Evolutionary conservation across 2,329 filamentous ascomycete species (phyloP).

Genomic region (Pseudogymnoascus sp.): DNA sequence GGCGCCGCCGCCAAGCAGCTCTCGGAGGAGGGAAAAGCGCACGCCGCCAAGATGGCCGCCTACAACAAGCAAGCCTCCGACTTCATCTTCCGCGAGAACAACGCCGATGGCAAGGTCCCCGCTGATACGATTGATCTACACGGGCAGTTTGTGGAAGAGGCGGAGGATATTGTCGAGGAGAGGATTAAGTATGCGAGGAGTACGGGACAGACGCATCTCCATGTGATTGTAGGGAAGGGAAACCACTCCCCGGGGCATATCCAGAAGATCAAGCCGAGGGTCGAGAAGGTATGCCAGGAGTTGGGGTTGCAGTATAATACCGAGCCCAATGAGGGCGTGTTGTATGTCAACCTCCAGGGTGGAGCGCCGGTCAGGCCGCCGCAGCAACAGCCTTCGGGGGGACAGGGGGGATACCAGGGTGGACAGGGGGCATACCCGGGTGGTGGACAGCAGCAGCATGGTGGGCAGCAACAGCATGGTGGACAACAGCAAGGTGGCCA

Average conservation of each 20-base stretch:
- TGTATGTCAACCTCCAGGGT: constrained; percentile 80
- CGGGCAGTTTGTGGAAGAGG: constrained; percentile 90
- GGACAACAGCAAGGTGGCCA: constrained; percentile 38
- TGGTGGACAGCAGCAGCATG: constrained; percentile 27
- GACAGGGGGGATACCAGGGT: constrained; percentile 30
- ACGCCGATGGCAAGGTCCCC: constrained; percentile 63
- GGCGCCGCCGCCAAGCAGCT: constrained; percentile 75
- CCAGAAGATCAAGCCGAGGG: constrained; percentile 91
- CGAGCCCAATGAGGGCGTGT: constrained; percentile 81
- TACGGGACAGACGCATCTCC: constrained; percentile 70
- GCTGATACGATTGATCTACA: constrained; percentile 88
- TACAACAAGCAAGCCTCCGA: constrained; percentile 90
- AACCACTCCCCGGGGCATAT: constrained; percentile 76
- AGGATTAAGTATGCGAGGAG: constrained; percentile 70
- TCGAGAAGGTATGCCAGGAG: constrained; percentile 78
- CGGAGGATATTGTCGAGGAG: constrained; percentile 79
- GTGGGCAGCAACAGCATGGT: constrained; percentile 27
- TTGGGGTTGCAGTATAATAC: constrained; percentile 74
- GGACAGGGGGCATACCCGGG: constrained; percentile 30
- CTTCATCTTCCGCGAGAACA: constrained; percentile 94
- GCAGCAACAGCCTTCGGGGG: constrained; percentile 26
- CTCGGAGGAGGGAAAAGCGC: constrained; percentile 74
- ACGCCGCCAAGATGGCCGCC: constrained; percentile 74
- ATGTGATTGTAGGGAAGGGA: constrained; percentile 93
- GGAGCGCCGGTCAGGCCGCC: constrained; percentile 48